Base-by-base conservation (phyloP, 2,329 filamentous ascomycete species). In the Pyricularia grisea region DNA sequence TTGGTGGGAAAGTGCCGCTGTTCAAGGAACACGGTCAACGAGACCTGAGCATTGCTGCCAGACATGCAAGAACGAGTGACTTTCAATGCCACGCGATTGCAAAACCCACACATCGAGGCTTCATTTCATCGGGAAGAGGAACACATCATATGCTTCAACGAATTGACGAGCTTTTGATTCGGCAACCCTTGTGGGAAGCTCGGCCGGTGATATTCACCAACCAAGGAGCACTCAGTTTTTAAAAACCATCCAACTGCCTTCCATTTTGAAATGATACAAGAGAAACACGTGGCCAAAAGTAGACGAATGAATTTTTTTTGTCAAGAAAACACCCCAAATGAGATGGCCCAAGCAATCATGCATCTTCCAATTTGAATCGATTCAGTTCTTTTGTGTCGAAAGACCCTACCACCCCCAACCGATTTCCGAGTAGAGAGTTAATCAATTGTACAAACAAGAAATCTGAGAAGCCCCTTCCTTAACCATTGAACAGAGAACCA, bases 361-460 rank as follows among this genome's bases (percentile, higher is more conserved):
- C 25, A 23, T 61, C 58, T 61, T 27, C 58, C 58, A 61, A 61
- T 61, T 61, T 61, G 58, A 61, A 61, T 61, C 58, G 58, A 61
- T 61, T 61, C 58, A 61, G 58, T 61, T 61, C 58, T 61, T 61
- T 61, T 61, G 58, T 61, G 58, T 61, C 58, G 58, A 61, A 36
- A 61, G 58, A 61, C 58, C 58, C n/a, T 61, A 27, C 65, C 65
- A 67, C 36, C 65, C 65, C 36, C 36, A 25, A 36, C 33, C 36
- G 9, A 50, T 67, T 36, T 55, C 65, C 65, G 65, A 67, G 65
- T 67, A 67, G 65, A 67, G 65, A 66, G 64, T 66, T 50, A 67
- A 28, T 50, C 36, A 67, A 67, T 67, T 50, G 65, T 67, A 67
- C 65, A 67, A 67, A 58, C 65, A 67, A 67, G 33, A 67, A 36